These are phyloP conservation scores for Candida sanyiensis DNA, from an alignment of 805 yeast species.

Conservation along the genomic window DNA sequence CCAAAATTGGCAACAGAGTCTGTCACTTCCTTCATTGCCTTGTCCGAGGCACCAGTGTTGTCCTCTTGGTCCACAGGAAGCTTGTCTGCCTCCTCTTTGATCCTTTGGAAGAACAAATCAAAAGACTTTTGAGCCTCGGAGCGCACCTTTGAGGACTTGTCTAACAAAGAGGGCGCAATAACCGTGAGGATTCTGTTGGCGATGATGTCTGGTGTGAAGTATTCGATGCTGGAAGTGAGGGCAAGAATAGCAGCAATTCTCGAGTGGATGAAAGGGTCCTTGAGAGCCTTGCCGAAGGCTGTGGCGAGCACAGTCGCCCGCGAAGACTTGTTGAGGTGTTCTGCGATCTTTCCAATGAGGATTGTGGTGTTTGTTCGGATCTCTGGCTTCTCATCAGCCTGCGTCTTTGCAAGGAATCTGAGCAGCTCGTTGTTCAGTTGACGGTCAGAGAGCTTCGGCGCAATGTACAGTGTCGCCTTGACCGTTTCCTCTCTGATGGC, in stretches of 20 bases:
- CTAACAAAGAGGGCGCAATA: conserved; percentile 78
- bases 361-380: conserved; percentile 74
- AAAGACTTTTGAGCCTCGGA: conserved; percentile 65
- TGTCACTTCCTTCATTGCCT: conserved; percentile 24
- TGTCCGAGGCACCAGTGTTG: conserved; percentile 17
- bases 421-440: conserved; percentile 83
- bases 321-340: conserved; percentile 45
- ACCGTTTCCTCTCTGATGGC: conserved; percentile 78
- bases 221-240: conserved; percentile 55
- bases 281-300: conserved; percentile 77
- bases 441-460: conserved; percentile 63
- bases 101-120: conserved; percentile 50
- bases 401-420: conserved; percentile 75
- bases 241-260: conserved; percentile 74
- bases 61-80: conserved; percentile 26
- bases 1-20: conserved; percentile 24
- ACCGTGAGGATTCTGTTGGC: conserved; percentile 79
- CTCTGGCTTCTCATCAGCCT: conserved; percentile 68
- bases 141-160: conserved; percentile 64
- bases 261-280: conserved; percentile 72
- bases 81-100: conserved; percentile 41
- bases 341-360: conserved; percentile 60
- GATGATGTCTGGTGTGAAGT: conserved; percentile 67
- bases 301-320: conserved; percentile 76
- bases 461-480: conserved; percentile 52